phyloP scores from a whole-genome alignment of 768 basidiomycete species.

The Neoboletus magnificus region DNA sequence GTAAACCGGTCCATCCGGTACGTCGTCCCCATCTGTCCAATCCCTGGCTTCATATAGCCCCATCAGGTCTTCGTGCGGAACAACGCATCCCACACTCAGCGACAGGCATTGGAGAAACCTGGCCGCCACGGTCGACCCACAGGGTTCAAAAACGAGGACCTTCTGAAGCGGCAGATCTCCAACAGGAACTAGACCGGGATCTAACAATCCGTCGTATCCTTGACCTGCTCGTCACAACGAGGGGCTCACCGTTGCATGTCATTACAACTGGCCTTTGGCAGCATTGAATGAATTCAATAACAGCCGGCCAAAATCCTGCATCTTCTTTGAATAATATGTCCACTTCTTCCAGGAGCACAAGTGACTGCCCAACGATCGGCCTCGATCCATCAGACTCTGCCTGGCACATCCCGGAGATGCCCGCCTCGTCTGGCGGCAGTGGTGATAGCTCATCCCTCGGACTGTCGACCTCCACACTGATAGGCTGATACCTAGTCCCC shows the following conservation, averaged over 20 bases:
- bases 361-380: slow-evolving; percentile 64
- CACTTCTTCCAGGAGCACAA: slow-evolving; percentile 92
- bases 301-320: slow-evolving; percentile 78
- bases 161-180: slow-evolving; percentile 74
- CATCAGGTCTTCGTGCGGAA: slow-evolving; percentile 42
- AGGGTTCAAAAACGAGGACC: slow-evolving; percentile 62
- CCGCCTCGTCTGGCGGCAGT: slow-evolving; percentile 3
- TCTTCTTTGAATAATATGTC: slow-evolving; percentile 92
- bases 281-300: slow-evolving; percentile 75
- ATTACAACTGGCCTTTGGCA: slow-evolving; percentile 87
- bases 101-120: slow-evolving; percentile 71
- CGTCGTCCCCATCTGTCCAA: slow-evolving; percentile 21
- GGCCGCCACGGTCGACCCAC: slow-evolving; percentile 48
- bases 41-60: slow-evolving; percentile 43
- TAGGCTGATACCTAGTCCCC: slow-evolving; percentile 22
- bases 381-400: slow-evolving; percentile 14
- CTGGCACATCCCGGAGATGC: background rate
- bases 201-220: slow-evolving; percentile 38
- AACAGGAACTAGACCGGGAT: slow-evolving; percentile 68
- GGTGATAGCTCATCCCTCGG: background rate
- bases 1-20: slow-evolving; percentile 35
- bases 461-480: slow-evolving; percentile 17
- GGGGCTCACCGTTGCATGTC: slow-evolving; percentile 83
- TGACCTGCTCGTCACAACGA: slow-evolving; percentile 8
- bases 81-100: slow-evolving; percentile 48